A percentile compares a stretch with the other conserved stretches of the same genome.
These are phyloP conservation scores for Logfia minima DNA, from an alignment of 129 eudicot species.

Conservation along the genomic window DNA sequence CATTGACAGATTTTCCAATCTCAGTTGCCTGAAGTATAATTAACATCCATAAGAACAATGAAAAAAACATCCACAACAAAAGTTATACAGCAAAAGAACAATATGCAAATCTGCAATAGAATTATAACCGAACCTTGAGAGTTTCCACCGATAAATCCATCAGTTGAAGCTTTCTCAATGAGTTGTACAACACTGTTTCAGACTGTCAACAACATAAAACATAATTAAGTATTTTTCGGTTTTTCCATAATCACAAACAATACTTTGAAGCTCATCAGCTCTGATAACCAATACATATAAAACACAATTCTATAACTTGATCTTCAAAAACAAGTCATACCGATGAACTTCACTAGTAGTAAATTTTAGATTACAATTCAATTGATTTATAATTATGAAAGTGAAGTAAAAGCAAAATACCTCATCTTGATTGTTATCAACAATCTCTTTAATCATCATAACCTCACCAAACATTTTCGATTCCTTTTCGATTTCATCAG, in stretches of 20 bases:
- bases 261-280: background rate
- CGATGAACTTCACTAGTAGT: background rate
- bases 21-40: constrained; percentile 64
- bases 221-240: background rate
- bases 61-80: background rate
- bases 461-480: constrained; percentile 56
- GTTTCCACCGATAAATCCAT: constrained; percentile 69
- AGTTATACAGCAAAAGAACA: too few species aligned
- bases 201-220: constrained; percentile 46
- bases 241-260: background rate
- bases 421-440: constrained; percentile 65
- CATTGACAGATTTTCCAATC: constrained; percentile 80
- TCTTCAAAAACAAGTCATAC: background rate
- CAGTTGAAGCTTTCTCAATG: constrained; percentile 76
- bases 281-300: background rate
- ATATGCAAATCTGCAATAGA: too few species aligned
- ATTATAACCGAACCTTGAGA: constrained; percentile 52
- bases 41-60: constrained; percentile 11
- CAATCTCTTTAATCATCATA: constrained; percentile 66
- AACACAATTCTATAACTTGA: background rate
- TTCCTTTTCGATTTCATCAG: constrained; percentile 77
- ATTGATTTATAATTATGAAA: background rate
- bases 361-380: background rate
- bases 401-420: constrained; percentile 28
- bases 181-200: constrained; percentile 56